phyloP scores from a whole-genome alignment of 2,329 filamentous ascomycete genomes.

The Fusarium hostae region DNA sequence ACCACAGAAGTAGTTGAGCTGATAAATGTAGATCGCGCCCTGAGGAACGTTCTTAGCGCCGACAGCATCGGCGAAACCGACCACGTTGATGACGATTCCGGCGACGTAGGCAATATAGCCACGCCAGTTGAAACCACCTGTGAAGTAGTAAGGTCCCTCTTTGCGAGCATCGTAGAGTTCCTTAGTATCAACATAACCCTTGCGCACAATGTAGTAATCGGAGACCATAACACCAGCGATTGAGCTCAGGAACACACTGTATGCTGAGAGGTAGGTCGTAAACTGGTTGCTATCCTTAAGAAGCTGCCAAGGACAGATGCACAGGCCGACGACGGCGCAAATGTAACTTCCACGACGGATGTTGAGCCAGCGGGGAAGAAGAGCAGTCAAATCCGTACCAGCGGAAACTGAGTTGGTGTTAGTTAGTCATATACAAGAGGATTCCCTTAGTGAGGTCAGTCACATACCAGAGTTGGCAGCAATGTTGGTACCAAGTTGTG shows the following conservation, averaged over 20 bases:
- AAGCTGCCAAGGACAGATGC: slow-evolving; percentile 89
- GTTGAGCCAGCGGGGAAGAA: slow-evolving; percentile 82
- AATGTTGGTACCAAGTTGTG: slow-evolving; percentile 88
- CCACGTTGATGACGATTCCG: slow-evolving; percentile 89
- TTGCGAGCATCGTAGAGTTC: slow-evolving; percentile 80
- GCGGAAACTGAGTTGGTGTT: slow-evolving; percentile 88
- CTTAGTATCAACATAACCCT: slow-evolving; percentile 81
- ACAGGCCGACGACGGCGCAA: slow-evolving; percentile 80
- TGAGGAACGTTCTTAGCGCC: slow-evolving; percentile 73
- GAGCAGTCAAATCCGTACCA: slow-evolving; percentile 83
- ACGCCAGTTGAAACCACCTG: slow-evolving; percentile 80
- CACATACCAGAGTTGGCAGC: slow-evolving; percentile 70
- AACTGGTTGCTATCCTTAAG: slow-evolving; percentile 82
- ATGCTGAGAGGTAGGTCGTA: slow-evolving; percentile 90
- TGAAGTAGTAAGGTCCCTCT: slow-evolving; percentile 78
- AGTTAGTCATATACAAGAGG: slow-evolving; percentile 51
- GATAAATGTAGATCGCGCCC: slow-evolving; percentile 87
- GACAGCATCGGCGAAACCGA: slow-evolving; percentile 87
- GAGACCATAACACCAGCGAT: slow-evolving; percentile 91
- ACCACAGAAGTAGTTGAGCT: slow-evolving; percentile 89
- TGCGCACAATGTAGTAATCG: slow-evolving; percentile 89
- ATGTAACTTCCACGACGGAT: slow-evolving; percentile 90
- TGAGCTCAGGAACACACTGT: slow-evolving; percentile 92
- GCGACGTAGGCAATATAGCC: slow-evolving; percentile 84
- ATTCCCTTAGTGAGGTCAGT: too few relatives aligned